Conservation (phyloP, 1,284 basidiomycete species). For the Neotropicomus parvogracilis region DNA sequence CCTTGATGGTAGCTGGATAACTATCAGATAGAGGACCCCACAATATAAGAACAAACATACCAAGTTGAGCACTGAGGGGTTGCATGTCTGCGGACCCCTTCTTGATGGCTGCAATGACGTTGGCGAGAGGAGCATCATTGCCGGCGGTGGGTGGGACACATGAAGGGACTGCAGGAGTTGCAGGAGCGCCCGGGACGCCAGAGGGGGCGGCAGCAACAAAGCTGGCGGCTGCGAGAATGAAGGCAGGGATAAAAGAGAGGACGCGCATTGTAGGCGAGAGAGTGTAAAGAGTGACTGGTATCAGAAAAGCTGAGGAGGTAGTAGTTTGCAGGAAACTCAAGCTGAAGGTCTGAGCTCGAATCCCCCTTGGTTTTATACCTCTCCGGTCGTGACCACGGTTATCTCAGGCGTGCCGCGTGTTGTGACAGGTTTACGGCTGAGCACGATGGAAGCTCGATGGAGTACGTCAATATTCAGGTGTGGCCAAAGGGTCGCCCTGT, state of each 20-base stretch:
- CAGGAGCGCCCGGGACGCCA: too few species aligned
- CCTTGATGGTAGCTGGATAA: background rate
- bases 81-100: background rate
- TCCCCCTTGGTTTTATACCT: background rate
- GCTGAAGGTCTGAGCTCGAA: background rate
- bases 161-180: background rate
- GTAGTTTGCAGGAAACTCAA: background rate
- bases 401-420: too few species aligned
- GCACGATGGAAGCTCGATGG: background rate
- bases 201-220: constrained; percentile 17
- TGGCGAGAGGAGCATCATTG: background rate
- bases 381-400: background rate
- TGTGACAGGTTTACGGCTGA: background rate
- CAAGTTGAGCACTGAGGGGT: background rate
- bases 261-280: constrained; percentile 17
- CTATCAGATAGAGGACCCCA: background rate
- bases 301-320: background rate
- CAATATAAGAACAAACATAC: background rate
- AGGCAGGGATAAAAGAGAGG: constrained; percentile 23
- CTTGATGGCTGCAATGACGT: background rate
- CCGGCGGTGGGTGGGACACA: background rate
- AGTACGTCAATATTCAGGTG: background rate
- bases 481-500: background rate
- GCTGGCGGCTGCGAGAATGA: constrained; percentile 15
- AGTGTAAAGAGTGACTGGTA: constrained; percentile 15